Evolutionary conservation across 495 filamentous ascomycete genomes (phyloP).

Genomic region (Paragyromitra xinjiangensis): DNA sequence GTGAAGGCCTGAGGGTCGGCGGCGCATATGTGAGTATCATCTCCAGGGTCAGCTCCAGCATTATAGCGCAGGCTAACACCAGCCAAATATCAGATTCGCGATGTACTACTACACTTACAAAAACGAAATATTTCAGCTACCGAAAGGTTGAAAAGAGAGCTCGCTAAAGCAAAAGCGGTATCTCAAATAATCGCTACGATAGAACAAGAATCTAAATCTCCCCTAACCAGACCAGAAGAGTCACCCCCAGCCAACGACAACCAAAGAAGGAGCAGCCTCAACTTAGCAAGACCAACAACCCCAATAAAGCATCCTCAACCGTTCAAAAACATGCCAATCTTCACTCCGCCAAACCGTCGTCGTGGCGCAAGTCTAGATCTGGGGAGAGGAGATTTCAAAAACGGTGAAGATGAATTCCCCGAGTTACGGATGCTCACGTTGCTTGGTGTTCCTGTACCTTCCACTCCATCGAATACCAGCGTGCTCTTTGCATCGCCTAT

Average conservation of each 20-base stretch:
- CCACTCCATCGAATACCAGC: conserved; percentile 8
- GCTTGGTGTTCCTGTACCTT: conserved; percentile 49
- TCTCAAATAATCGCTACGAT: conserved; percentile 53
- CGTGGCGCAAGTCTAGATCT: conserved; percentile 41
- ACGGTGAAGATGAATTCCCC: conserved; percentile 38
- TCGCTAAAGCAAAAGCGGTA: conserved; percentile 49
- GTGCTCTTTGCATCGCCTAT: conserved; percentile 36
- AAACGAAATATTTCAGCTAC: conserved; percentile 46
- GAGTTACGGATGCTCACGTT: conserved; percentile 54
- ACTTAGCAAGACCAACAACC: conserved; percentile 31
- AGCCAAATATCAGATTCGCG: conserved; percentile 33
- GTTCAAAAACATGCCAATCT: conserved; percentile 46
- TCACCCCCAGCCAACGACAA: background rate
- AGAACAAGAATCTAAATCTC: conserved; percentile 46
- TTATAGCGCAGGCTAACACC: conserved; percentile 6
- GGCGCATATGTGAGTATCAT: conserved; percentile 52
- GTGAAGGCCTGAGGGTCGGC: conserved; percentile 43
- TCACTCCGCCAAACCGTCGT: conserved; percentile 50
- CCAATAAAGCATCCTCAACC: conserved; percentile 41
- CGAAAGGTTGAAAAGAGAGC: conserved; percentile 28
- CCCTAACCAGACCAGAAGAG: conserved; percentile 27
- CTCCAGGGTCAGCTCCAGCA: background rate
- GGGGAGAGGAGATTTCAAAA: conserved; percentile 24
- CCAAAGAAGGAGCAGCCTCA: conserved; percentile 7
- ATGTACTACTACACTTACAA: conserved; percentile 47